Percentiles rank a stretch among this genome's conserved stretches.
phyloP scores from a whole-genome alignment of 2,329 filamentous ascomycete genomes.

The Plenodomus tracheiphilus region DNA sequence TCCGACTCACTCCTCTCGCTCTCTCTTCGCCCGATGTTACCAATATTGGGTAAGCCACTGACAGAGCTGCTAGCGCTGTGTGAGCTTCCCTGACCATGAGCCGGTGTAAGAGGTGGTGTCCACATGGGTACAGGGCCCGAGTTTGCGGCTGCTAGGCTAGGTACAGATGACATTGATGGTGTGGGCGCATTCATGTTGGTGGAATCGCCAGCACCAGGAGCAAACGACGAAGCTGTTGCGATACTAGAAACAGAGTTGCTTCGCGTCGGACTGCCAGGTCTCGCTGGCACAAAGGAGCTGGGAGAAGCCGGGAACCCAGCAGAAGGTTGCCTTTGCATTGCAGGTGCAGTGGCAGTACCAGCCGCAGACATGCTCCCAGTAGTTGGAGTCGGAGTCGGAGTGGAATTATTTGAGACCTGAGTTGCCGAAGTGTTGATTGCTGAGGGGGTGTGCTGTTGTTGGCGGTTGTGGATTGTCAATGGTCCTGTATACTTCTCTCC shows the following conservation, averaged over 20 bases:
- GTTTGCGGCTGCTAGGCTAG: conserved; percentile 73
- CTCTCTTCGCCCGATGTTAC: conserved; percentile 25
- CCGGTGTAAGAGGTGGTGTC: conserved; percentile 88
- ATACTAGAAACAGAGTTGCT: conserved; percentile 87
- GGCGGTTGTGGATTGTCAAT: conserved; percentile 41
- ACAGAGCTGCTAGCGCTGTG: conserved; percentile 63
- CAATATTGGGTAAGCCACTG: conserved; percentile 52
- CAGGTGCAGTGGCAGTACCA: conserved; percentile 54
- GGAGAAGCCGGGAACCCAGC: conserved; percentile 61
- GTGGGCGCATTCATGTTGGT: conserved; percentile 71
- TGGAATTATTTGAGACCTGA: conserved; percentile 62
- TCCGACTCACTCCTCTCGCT: conserved; percentile 44
- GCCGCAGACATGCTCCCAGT: conserved; percentile 63
- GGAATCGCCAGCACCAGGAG: conserved; percentile 38
- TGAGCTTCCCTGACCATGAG: conserved; percentile 45
- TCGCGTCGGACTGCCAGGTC: conserved; percentile 76
- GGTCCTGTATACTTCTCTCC: conserved; percentile 79
- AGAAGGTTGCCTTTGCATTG: conserved; percentile 55
- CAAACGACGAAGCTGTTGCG: conserved; percentile 63
- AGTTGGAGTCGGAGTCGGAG: conserved; percentile 72
- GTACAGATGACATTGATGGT: conserved; percentile 75
- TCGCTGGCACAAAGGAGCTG: conserved; percentile 56
- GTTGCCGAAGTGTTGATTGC: conserved; percentile 48
- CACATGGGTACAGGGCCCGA: conserved; percentile 71
- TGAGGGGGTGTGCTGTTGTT: conserved; percentile 41